phyloP scores from a whole-genome alignment of 176 grass and related monocot species.

The Stipa capillata region DNA sequence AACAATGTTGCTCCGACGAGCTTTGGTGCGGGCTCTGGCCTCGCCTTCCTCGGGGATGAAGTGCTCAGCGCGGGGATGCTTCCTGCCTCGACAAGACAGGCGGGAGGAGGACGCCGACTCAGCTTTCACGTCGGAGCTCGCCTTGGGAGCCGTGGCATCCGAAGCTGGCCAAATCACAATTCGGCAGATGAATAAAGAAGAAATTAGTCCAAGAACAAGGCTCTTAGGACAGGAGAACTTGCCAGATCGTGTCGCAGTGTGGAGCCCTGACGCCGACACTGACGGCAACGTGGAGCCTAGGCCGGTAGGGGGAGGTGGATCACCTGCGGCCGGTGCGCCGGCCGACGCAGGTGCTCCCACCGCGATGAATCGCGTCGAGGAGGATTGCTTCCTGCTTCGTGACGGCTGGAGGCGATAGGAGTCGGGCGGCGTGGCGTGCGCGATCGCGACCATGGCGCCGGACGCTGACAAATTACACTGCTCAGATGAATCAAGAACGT shows the following conservation, averaged over 20 bases:
- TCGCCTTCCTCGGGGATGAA: neutral
- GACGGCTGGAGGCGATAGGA: neutral
- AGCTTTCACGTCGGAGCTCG: neutral
- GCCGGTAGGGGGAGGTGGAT: neutral
- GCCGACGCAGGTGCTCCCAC: neutral
- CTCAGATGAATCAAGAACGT: neutral
- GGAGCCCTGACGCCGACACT: neutral
- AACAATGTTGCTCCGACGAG: neutral
- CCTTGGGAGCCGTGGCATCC: neutral
- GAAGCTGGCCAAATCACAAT: neutral
- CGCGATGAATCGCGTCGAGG: neutral
- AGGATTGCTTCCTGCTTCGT: slow-evolving; percentile 20
- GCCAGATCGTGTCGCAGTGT: neutral
- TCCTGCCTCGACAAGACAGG: neutral
- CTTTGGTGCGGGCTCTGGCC: neutral
- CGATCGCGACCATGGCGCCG: neutral
- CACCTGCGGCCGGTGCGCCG: neutral
- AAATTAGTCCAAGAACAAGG: neutral
- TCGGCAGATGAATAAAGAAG: neutral
- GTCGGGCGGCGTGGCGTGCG: neutral
- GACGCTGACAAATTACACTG: neutral
- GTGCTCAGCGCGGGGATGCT: slow-evolving; percentile 1
- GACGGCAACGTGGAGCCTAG: neutral
- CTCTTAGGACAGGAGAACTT: neutral
- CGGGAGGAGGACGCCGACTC: neutral